Evolutionary conservation across 225 moss, liverwort and hornwort genomes (phyloP).

Genomic region (Climacium dendroides): DNA sequence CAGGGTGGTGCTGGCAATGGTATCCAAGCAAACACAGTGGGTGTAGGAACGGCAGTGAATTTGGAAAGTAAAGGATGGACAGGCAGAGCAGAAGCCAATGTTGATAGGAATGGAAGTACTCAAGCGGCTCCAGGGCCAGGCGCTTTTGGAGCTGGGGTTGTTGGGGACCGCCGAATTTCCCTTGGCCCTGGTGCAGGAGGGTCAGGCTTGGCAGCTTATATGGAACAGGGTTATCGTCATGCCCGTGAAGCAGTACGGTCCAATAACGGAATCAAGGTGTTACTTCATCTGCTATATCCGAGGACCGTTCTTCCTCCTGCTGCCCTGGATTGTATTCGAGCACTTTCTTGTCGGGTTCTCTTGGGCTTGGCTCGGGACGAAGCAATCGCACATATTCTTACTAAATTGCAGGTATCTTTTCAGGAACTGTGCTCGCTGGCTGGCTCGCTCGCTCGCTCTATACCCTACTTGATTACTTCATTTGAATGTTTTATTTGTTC

Average conservation of each 20-base stretch:
- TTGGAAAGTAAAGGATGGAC: slow-evolving; percentile 65
- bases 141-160: slow-evolving; percentile 65
- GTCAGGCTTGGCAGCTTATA: slow-evolving; percentile 92
- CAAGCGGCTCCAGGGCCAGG: slow-evolving; percentile 41
- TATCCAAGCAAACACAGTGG: slow-evolving; percentile 13
- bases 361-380: slow-evolving; percentile 95
- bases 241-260: slow-evolving; percentile 95
- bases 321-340: slow-evolving; percentile 86
- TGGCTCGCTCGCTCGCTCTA: neutral
- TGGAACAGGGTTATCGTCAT: slow-evolving; percentile 98
- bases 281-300: slow-evolving; percentile 83
- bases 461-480: neutral
- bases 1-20: slow-evolving; percentile 33
- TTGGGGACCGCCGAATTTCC: slow-evolving; percentile 90
- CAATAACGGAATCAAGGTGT: slow-evolving; percentile 94
- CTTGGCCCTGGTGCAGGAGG: slow-evolving; percentile 96
- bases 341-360: slow-evolving; percentile 86
- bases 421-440: neutral
- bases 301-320: slow-evolving; percentile 76
- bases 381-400: slow-evolving; percentile 95
- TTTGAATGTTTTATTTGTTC: neutral
- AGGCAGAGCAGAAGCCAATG: slow-evolving; percentile 41
- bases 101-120: slow-evolving; percentile 60
- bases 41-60: slow-evolving; percentile 32
- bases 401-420: slow-evolving; percentile 72